These are phyloP conservation scores for Cephalotrichum gorgonifer DNA, from an alignment of 2,329 filamentous ascomycete species.

Conservation along the genomic window DNA sequence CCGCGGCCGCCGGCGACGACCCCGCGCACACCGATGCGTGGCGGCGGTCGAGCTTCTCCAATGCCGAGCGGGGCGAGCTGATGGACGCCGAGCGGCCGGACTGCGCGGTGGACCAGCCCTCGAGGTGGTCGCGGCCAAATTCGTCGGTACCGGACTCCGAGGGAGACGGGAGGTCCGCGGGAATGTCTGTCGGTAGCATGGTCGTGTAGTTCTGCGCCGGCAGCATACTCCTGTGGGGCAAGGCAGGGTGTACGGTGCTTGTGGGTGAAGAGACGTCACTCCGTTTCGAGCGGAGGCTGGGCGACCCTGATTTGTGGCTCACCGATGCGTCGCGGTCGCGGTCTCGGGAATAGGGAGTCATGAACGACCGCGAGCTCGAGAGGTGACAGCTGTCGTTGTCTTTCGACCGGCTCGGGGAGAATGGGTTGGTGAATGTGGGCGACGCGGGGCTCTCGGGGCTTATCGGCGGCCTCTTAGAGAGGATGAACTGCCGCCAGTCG, in stretches of 20 bases:
- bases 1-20: constrained; percentile 32
- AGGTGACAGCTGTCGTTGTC: constrained; percentile 16
- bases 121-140: constrained; percentile 44
- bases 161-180: constrained; percentile 43
- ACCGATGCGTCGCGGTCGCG: constrained; percentile 30
- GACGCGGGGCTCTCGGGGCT: constrained; percentile 43
- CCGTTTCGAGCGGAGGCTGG: constrained; percentile 49
- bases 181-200: constrained; percentile 42
- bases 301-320: constrained; percentile 46
- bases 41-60: constrained; percentile 38
- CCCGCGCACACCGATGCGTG: constrained; percentile 29
- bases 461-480: constrained; percentile 30
- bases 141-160: constrained; percentile 41
- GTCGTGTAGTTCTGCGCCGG: constrained; percentile 39
- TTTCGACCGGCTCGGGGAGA: constrained; percentile 27
- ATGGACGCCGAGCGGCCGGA: constrained; percentile 44
- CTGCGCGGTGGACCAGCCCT: constrained; percentile 50
- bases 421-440: constrained; percentile 44
- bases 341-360: constrained; percentile 28
- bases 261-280: constrained; percentile 53
- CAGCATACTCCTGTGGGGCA: constrained; percentile 18
- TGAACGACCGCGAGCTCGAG: constrained; percentile 18
- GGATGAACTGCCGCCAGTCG: constrained; percentile 49
- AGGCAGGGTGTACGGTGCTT: constrained; percentile 32
- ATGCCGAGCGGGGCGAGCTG: constrained; percentile 43